A percentile compares a stretch with the other conserved stretches of the same genome.
phyloP scores from a whole-genome alignment of 495 filamentous ascomycete genomes.

The Lasiosphaeris hirsuta region DNA sequence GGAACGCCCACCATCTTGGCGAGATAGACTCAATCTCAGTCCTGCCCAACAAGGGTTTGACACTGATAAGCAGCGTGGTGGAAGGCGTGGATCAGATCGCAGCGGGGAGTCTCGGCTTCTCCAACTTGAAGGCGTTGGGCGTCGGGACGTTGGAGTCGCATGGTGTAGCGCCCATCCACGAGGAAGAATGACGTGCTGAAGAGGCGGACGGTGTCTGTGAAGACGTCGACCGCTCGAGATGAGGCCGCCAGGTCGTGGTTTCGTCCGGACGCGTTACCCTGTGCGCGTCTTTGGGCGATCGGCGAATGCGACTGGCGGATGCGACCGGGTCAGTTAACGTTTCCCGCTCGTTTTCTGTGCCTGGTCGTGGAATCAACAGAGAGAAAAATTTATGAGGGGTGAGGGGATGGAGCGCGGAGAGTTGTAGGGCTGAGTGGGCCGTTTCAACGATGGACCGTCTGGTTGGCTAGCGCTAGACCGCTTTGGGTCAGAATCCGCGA shows the following conservation, averaged over 20 bases:
- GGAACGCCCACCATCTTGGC: constrained; percentile 1
- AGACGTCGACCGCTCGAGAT: neutral
- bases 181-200: neutral
- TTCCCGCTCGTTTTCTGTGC: too few species aligned
- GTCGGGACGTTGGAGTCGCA: too few species aligned
- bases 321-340: neutral
- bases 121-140: too few species aligned
- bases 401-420: too few species aligned
- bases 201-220: neutral
- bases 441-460: neutral
- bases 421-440: too few species aligned
- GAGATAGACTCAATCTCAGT: too few species aligned
- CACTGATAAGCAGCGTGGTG: too few species aligned
- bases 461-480: neutral
- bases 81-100: neutral
- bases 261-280: neutral
- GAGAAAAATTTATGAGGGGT: too few species aligned
- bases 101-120: neutral
- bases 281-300: neutral
- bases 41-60: too few species aligned
- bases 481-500: constrained; percentile 1
- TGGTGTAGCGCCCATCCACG: too few species aligned
- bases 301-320: neutral
- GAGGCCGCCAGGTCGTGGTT: neutral
- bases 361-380: too few species aligned